phyloP scores from a whole-genome alignment of 164 flowering plant genomes.

The Warburgia ugandensis region DNA sequence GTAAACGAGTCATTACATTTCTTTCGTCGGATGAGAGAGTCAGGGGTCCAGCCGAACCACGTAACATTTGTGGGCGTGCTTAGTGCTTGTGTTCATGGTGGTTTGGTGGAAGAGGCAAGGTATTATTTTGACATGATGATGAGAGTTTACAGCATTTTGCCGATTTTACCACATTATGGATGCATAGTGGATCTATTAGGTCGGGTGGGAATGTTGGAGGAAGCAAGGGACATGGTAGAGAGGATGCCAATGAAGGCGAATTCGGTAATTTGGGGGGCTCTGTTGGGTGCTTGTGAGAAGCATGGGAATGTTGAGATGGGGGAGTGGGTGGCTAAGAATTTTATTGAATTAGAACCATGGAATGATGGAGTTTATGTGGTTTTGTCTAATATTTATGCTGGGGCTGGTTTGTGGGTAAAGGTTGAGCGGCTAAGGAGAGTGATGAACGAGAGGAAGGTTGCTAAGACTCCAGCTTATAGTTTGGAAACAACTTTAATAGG shows the following conservation, averaged over 20 bases:
- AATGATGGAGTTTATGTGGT: constrained; percentile 64
- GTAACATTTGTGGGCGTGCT: constrained; percentile 62
- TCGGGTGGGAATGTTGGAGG: constrained; percentile 48
- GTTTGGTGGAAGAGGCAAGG: constrained; percentile 51
- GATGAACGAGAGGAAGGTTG: constrained; percentile 37
- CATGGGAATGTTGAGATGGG: constrained; percentile 48
- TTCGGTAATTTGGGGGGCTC: constrained; percentile 42
- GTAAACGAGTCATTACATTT: constrained; percentile 35
- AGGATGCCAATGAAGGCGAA: constrained; percentile 56
- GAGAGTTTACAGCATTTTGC: constrained; percentile 30
- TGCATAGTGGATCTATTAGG: constrained; percentile 75
- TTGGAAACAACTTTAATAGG: constrained; percentile 18
- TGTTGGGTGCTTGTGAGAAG: constrained; percentile 62
- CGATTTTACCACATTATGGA: constrained; percentile 51
- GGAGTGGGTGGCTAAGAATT: constrained; percentile 48
- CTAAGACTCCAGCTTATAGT: constrained; percentile 55
- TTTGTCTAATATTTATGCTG: constrained; percentile 61
- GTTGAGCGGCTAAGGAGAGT: constrained; percentile 38
- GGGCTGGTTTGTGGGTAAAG: constrained; percentile 47
- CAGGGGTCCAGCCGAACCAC: constrained; percentile 44
- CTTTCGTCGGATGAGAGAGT: constrained; percentile 37
- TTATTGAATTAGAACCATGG: constrained; percentile 58
- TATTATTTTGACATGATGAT: constrained; percentile 44
- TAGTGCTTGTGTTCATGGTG: constrained; percentile 69
- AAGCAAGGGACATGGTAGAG: constrained; percentile 44